Evolutionary conservation across 352 stramenopile genomes (phyloP).

Genomic region (Hyaloperonospora arabidopsidis): DNA sequence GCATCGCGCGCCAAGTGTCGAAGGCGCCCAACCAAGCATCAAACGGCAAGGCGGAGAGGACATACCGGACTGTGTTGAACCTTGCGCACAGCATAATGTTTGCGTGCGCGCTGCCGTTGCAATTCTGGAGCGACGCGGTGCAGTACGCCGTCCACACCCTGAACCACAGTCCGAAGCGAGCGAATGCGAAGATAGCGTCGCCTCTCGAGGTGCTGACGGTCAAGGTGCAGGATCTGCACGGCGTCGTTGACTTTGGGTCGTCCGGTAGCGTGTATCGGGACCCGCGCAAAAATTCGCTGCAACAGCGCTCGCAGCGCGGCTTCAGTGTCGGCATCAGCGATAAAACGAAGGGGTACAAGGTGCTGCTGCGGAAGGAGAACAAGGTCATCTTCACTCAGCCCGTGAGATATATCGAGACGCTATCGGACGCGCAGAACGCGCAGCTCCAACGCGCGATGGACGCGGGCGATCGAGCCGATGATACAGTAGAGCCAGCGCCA

Average conservation of each 20-base stretch:
- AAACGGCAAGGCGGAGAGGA: conserved; percentile 26
- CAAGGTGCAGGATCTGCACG: background rate
- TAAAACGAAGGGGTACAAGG: conserved; percentile 2
- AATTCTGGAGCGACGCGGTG: conserved; percentile 22
- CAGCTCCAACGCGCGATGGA: background rate
- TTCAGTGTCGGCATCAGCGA: too few relatives aligned
- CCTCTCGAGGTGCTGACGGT: conserved; percentile 8
- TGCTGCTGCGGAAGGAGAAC: too few relatives aligned
- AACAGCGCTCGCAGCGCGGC: too few relatives aligned
- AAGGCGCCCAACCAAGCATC: conserved; percentile 9
- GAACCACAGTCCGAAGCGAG: conserved; percentile 15
- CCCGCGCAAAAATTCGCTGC: too few relatives aligned
- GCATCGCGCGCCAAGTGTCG: conserved; percentile 13
- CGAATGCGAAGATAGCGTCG: conserved; percentile 8
- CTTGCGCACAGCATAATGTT: conserved; percentile 27
- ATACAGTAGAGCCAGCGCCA: too few relatives aligned
- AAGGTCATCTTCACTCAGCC: background rate
- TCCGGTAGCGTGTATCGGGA: conserved; percentile 1
- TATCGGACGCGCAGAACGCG: background rate
- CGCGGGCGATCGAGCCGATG: too few relatives aligned
- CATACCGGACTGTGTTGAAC: conserved; percentile 28
- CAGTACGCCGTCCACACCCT: conserved; percentile 25
- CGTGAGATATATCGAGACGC: background rate
- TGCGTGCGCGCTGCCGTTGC: conserved; percentile 10
- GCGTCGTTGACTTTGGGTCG: background rate